phyloP scores from a whole-genome alignment of 108 stramenopile species.

The Skeletonema menzelii region DNA sequence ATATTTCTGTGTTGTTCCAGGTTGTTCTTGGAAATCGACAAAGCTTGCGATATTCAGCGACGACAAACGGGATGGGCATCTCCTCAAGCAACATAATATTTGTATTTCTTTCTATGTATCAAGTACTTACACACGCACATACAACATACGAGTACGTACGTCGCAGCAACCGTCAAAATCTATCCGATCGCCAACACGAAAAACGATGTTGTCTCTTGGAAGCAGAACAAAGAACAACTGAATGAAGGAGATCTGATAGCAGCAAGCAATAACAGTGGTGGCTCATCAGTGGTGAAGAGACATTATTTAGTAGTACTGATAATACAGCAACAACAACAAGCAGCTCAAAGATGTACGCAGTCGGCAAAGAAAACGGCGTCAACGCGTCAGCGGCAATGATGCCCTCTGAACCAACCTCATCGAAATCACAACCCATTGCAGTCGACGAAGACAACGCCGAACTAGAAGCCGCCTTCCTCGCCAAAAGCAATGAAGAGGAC shows the following conservation, averaged over 20 bases:
- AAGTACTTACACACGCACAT: too few relatives aligned
- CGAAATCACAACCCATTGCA: neutral
- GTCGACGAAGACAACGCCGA: neutral
- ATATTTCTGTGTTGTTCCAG: too few relatives aligned
- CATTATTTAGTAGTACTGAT: too few relatives aligned
- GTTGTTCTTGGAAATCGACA: too few relatives aligned
- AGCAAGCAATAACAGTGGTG: neutral
- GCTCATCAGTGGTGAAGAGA: neutral
- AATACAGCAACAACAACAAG: neutral
- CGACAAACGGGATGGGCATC: too few relatives aligned
- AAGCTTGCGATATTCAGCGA: too few relatives aligned
- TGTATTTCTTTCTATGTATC: too few relatives aligned
- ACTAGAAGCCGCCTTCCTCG: conserved; percentile 8
- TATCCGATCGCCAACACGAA: neutral
- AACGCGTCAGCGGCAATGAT: neutral
- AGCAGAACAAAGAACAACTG: too few relatives aligned
- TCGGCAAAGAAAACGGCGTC: neutral
- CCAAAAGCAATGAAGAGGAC: conserved; percentile 23
- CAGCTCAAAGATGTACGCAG: neutral
- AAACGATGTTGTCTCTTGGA: neutral
- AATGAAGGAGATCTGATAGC: too few relatives aligned
- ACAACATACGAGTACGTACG: too few relatives aligned
- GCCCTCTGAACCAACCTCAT: neutral
- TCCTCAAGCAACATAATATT: too few relatives aligned
- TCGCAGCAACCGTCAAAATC: too few relatives aligned